Percentiles rank a stretch among this genome's conserved stretches.
Conservation (phyloP, 768 basidiomycete species). For the Trametes maxima region DNA sequence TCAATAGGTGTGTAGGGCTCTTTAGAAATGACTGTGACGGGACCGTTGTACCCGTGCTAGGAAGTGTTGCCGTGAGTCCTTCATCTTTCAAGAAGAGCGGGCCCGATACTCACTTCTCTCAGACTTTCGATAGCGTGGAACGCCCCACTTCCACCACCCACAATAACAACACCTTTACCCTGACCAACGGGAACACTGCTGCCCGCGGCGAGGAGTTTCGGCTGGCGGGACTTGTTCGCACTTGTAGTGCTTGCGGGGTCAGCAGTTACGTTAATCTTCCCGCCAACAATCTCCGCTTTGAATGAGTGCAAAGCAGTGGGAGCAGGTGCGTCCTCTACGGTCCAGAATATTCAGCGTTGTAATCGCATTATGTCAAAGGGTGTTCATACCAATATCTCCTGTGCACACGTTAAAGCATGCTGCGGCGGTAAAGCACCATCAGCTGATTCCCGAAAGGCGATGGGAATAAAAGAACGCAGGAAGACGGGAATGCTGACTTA, state of each 20-base stretch:
- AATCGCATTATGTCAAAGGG: no score
- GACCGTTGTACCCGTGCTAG: conserved; percentile 76
- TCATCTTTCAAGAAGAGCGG: not conserved
- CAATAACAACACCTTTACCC: conserved; percentile 71
- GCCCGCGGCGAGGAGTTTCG: conserved; percentile 53
- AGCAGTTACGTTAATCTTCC: conserved; percentile 81
- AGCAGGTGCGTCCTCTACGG: conserved; percentile 85
- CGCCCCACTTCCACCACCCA: conserved; percentile 84
- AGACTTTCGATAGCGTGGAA: conserved; percentile 80
- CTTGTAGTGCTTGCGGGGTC: conserved; percentile 61
- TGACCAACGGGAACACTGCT: conserved; percentile 36
- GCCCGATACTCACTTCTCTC: conserved; percentile 62
- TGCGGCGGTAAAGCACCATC: conserved; percentile 30
- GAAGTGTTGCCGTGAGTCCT: not conserved
- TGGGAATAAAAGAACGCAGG: not conserved
- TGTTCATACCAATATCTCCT: conserved; percentile 69
- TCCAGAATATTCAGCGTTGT: not conserved
- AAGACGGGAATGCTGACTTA: conserved; percentile 31
- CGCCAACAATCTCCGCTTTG: conserved; percentile 62
- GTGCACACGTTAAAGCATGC: conserved; percentile 89
- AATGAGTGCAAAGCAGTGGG: conserved; percentile 80
- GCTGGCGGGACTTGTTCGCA: conserved; percentile 64
- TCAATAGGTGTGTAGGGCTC: conserved; percentile 85
- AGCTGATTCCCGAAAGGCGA: not conserved
- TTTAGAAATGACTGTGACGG: conserved; percentile 78